Evolutionary conservation across 2,329 filamentous ascomycete genomes (phyloP), one percentile per base, ranked within the genome.

Genomic region (Neopestalotiopsis sp.): DNA sequence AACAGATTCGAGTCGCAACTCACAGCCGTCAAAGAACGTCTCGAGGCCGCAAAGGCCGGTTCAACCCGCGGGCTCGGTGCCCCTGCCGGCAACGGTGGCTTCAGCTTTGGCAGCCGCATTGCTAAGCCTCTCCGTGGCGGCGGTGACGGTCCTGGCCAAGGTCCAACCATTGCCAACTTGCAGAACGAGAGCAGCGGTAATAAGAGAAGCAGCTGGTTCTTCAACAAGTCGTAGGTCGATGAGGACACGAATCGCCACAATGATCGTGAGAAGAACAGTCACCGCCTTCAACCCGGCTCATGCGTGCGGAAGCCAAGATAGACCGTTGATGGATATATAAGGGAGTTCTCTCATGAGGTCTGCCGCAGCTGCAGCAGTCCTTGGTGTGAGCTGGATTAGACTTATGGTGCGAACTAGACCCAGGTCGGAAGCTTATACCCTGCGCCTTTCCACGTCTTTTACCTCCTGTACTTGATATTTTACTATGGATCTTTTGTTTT

Each of bases 1-100:
- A 68, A 73, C 79, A 98, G 96, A 81, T 99, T 99, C 85, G 96
- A 99, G 85, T 92, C 94, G 49, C 96, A 99, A 84, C 93, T 99
- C 79, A 93, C 94, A 58, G 94, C 95, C 65, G 96, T 99, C 83
- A 99, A 98, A 86, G 96, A 99, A 81, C 93, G 96, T 71, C 91
- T 99, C 73, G 96, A 99, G 83, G 93, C 94, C 66, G 96, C 95
- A 80, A 99, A 98, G 83, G 90, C 91, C 63, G 94, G 95, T 76
- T 96, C 93, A 73, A 97, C 95, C 12, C 92, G 94, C 73, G 94
- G 94, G 67, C 89, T 98, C 67, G 89, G 89, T 73, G 88, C 90
- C 62, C 85, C 89, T 7, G 85, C 87, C 67, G 82, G 82, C 70
- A 81, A 86, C 70, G 89, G 87, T 64, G 90, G 89, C 76, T 95